Base-by-base conservation (phyloP, 164 flowering plant genomes). In the Cinnamomum chago region DNA sequence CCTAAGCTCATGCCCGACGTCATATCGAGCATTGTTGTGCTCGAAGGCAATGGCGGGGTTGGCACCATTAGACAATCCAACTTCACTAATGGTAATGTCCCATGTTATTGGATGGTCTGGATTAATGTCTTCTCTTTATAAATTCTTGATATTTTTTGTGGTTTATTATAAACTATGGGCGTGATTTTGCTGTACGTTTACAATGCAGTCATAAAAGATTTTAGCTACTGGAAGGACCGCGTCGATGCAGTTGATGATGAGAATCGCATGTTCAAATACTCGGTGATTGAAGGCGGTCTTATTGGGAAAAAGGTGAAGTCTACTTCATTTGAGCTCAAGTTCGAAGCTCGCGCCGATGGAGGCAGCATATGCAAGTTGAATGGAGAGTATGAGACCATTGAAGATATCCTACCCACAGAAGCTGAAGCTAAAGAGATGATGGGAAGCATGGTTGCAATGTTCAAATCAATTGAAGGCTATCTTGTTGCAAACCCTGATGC, bases 231-330 rank as follows among this genome's bases (percentile, higher is more conserved):
- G 76, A 73, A 65, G 50, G 55, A 64, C 24, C 27, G 50, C 22
- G 20, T 68, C 13, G 70, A 66, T 33, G 62, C 23, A 17, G 25
- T 73, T 1, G 70, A 73, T 14, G 40, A 65, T 13, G 70, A 73
- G 22, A 73, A 65, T 1, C 30, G 0, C 22, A 15, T 51, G 47
- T 23, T 65, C 11, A 65, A 50, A 14, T 73, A 24, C 70, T 47
- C 76, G 4, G 33, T 73, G 25, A 47, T 73, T 3, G 76, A 73
- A 6, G 76, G 76, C 24, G 70, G 70, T 5, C 70, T 65, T 2
- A 6, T 73, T 6, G 76, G 76, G 40, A 65, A 65, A 30, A 73
- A 65, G 50, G 35, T 73, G 27, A 25, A 73, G 27, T 47, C 70
- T n/a, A 25, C 62, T 18, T 22, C 47, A 9, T 64, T 64, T 28